These are phyloP conservation scores for Nectriaceae sp. DNA, from an alignment of 2,329 filamentous ascomycete species.

Conservation along the genomic window DNA sequence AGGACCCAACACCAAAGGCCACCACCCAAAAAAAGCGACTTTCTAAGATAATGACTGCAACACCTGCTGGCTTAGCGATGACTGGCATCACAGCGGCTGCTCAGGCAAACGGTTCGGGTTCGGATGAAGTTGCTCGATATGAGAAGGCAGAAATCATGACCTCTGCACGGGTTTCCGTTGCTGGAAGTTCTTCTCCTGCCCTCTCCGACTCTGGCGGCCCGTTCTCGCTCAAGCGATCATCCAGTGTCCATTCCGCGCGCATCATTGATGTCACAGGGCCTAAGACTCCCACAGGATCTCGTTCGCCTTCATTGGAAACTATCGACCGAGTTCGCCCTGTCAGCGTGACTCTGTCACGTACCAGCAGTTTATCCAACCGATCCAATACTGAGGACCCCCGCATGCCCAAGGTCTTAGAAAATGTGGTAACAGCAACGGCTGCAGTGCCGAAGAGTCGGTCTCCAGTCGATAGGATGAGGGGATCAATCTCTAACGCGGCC, in stretches of 20 bases:
- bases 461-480: slow-evolving; percentile 34
- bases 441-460: slow-evolving; percentile 30
- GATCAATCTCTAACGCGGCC: slow-evolving; percentile 27
- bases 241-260: slow-evolving; percentile 58
- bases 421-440: slow-evolving; percentile 22
- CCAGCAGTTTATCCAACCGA: slow-evolving; percentile 38
- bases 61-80: slow-evolving; percentile 4
- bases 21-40: slow-evolving; percentile 21
- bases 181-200: slow-evolving; percentile 51
- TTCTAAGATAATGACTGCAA: slow-evolving; percentile 26
- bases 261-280: slow-evolving; percentile 58
- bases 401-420: slow-evolving; percentile 23
- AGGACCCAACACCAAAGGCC: slow-evolving; percentile 11
- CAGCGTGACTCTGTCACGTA: slow-evolving; percentile 39
- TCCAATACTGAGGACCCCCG: slow-evolving; percentile 44
- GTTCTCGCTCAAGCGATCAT: slow-evolving; percentile 39
- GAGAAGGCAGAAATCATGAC: slow-evolving; percentile 62
- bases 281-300: slow-evolving; percentile 53
- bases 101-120: not conserved
- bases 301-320: slow-evolving; percentile 49
- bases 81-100: not conserved
- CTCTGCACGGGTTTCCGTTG: slow-evolving; percentile 57
- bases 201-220: slow-evolving; percentile 48
- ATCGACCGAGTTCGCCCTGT: slow-evolving; percentile 44
- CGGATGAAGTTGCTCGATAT: slow-evolving; percentile 41